These are phyloP conservation scores for Talaromyces thailandensis DNA, from an alignment of 495 filamentous ascomycete genomes.

Conservation along the genomic window DNA sequence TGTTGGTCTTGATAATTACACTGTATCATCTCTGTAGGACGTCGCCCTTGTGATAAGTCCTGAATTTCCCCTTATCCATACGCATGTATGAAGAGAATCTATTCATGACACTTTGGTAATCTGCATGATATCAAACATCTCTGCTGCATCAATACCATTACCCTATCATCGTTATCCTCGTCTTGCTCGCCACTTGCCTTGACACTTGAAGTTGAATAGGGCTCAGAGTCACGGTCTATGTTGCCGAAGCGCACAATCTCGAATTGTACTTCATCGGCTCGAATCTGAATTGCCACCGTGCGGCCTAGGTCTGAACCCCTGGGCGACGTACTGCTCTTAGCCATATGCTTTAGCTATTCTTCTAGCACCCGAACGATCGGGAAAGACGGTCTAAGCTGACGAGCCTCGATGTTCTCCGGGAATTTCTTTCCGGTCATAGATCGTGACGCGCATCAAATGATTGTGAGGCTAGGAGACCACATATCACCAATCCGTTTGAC, in stretches of 20 bases:
- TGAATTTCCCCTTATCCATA: neutral
- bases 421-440: neutral
- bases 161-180: neutral
- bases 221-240: neutral
- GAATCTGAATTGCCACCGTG: neutral
- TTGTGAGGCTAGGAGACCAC: conserved; percentile 44
- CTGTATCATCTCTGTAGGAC: conserved; percentile 4
- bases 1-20: neutral
- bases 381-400: neutral
- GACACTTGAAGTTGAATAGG: neutral
- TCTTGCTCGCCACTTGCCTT: neutral
- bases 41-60: neutral
- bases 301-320: neutral
- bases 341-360: neutral
- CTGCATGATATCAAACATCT: neutral
- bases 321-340: neutral
- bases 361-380: neutral
- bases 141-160: neutral
- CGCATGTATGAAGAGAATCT: neutral
- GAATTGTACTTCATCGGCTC: neutral
- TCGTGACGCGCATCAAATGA: conserved; percentile 15
- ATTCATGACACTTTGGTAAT: neutral
- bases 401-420: neutral
- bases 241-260: neutral
- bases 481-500: conserved; percentile 77